A percentile compares a stretch with the other conserved stretches of the same genome.
Conservation (phyloP, 2,329 filamentous ascomycete genomes). For the Rutstroemia sp. region DNA sequence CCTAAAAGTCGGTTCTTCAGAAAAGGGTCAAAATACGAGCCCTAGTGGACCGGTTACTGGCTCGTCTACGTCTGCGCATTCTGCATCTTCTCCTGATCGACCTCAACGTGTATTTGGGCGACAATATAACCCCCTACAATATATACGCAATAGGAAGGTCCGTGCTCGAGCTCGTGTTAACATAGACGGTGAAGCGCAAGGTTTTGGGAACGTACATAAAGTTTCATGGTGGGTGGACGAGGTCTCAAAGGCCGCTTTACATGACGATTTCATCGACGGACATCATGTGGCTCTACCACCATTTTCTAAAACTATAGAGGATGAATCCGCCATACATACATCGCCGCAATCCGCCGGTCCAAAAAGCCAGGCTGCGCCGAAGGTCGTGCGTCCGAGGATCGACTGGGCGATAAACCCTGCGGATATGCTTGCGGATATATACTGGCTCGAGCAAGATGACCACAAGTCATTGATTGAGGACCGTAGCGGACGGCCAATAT, state of each 20-base stretch:
- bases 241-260: slow-evolving; percentile 34
- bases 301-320: slow-evolving; percentile 29
- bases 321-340: slow-evolving; percentile 21
- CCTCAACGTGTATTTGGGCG: slow-evolving; percentile 45
- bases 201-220: slow-evolving; percentile 65
- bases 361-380: slow-evolving; percentile 34
- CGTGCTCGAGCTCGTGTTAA: slow-evolving; percentile 68
- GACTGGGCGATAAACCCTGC: slow-evolving; percentile 81
- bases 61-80: slow-evolving; percentile 33
- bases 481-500: slow-evolving; percentile 66
- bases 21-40: slow-evolving; percentile 35
- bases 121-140: slow-evolving; percentile 84
- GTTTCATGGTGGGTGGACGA: slow-evolving; percentile 73
- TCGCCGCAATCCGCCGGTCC: slow-evolving; percentile 35
- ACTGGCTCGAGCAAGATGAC: slow-evolving; percentile 78
- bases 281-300: slow-evolving; percentile 37
- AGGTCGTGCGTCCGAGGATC: slow-evolving; percentile 64
- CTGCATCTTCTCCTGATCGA: slow-evolving; percentile 30
- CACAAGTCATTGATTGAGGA: slow-evolving; percentile 81
- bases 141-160: slow-evolving; percentile 83
- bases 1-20: slow-evolving; percentile 42
- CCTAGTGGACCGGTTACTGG: slow-evolving; percentile 30
- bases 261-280: slow-evolving; percentile 18
- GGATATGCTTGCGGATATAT: slow-evolving; percentile 81
- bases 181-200: slow-evolving; percentile 67